Percentiles rank a stretch among this genome's conserved stretches.
Evolutionary conservation across 2,329 filamentous ascomycete genomes (phyloP).

Genomic region (Calcarisporium arbuscula): DNA sequence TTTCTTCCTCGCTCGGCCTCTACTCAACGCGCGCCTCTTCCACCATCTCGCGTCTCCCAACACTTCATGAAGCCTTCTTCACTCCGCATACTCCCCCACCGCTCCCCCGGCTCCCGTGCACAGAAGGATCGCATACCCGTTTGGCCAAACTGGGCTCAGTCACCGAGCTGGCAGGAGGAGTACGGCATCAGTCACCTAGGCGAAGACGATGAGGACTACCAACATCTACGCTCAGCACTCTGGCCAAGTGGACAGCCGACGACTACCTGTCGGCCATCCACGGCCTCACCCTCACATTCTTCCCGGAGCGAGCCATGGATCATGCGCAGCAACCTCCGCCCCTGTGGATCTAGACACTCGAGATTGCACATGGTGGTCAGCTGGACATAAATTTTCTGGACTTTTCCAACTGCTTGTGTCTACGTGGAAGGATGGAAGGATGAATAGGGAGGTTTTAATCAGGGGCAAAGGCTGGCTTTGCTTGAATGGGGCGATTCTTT

Average conservation of each 20-base stretch:
- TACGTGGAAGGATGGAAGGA: constrained; percentile 11
- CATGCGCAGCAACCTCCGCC: constrained; percentile 26
- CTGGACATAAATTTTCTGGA: constrained; percentile 25
- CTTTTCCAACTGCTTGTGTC: constrained; percentile 2
- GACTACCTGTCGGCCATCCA: constrained; percentile 83
- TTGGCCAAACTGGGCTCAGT: constrained; percentile 86
- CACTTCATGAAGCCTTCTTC: constrained; percentile 34
- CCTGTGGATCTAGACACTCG: constrained; percentile 41
- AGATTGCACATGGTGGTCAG: constrained; percentile 11
- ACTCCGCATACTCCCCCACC: constrained; percentile 20
- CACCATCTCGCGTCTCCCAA: constrained; percentile 52
- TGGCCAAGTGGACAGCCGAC: constrained; percentile 67
- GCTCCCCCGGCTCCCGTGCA: constrained; percentile 21
- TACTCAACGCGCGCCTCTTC: no score
- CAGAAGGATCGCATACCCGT: constrained; percentile 62
- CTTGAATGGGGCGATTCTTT: constrained; percentile 2
- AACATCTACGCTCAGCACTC: constrained; percentile 59
- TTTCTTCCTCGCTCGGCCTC: no score
- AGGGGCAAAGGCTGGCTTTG: constrained; percentile 2
- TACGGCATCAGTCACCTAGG: constrained; percentile 63
- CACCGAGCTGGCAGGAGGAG: constrained; percentile 87
- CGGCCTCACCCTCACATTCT: constrained; percentile 57
- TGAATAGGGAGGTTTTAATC: constrained; percentile 4
- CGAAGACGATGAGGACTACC: constrained; percentile 60
- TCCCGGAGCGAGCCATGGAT: constrained; percentile 35